Evolutionary conservation across 768 basidiomycete species (phyloP).

Genomic region (Phylloporus arenicola): DNA sequence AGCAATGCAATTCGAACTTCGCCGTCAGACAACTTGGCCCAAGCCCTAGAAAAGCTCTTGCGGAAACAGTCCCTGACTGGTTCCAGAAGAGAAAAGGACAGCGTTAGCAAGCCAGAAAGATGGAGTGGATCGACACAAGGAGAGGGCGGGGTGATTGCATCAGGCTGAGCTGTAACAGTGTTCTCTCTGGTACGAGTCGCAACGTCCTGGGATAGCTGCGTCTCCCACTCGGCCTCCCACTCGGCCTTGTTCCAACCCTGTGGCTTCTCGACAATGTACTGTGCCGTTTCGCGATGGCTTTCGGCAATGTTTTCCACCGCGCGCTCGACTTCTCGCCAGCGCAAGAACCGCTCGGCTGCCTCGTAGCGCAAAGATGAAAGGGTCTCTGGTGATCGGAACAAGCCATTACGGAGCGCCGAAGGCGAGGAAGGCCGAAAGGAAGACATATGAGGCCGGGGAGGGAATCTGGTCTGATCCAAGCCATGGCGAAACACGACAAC

Average conservation of each 20-base stretch:
- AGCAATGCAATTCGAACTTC: slow-evolving; percentile 32
- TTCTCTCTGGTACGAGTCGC: slow-evolving; percentile 44
- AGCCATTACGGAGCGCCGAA: slow-evolving; percentile 48
- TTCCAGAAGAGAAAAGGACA: slow-evolving; percentile 56
- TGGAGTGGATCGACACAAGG: slow-evolving; percentile 61
- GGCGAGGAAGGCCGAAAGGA: slow-evolving; percentile 51
- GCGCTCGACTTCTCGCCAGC: slow-evolving; percentile 67
- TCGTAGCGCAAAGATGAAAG: slow-evolving; percentile 53
- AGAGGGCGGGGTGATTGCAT: slow-evolving; percentile 8
- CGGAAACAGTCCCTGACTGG: slow-evolving; percentile 35
- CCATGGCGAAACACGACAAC: slow-evolving; percentile 48
- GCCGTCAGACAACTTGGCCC: slow-evolving; percentile 22
- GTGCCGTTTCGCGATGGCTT: slow-evolving; percentile 23
- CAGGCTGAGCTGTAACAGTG: slow-evolving; percentile 20
- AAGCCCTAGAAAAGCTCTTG: slow-evolving; percentile 18
- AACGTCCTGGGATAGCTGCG: slow-evolving; percentile 55
- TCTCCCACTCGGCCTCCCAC: slow-evolving; percentile 67
- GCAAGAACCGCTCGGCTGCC: slow-evolving; percentile 63
- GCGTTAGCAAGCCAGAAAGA: slow-evolving; percentile 54
- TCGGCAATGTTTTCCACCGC: slow-evolving; percentile 42
- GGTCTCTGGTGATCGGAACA: slow-evolving; percentile 63
- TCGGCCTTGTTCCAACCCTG: slow-evolving; percentile 52
- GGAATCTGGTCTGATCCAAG: slow-evolving; percentile 28
- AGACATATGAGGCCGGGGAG: slow-evolving; percentile 38
- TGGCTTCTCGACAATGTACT: slow-evolving; percentile 17